A percentile compares a stretch with the other conserved stretches of the same genome.
These are phyloP conservation scores for Cytospora schulzeri DNA, from an alignment of 2,329 filamentous ascomycete species.

Conservation along the genomic window DNA sequence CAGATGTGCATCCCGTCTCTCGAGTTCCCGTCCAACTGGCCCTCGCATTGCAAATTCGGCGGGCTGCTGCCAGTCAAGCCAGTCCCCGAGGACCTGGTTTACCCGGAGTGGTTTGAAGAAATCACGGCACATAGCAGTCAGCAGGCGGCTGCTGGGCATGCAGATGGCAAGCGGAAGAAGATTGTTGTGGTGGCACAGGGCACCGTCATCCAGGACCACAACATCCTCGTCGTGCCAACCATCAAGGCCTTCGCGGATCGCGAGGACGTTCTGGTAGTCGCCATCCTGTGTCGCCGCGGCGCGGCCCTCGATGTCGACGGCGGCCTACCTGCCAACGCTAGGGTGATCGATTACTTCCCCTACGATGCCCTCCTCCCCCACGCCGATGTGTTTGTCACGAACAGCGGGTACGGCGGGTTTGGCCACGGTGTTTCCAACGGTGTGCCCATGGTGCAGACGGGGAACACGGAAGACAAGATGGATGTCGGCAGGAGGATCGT, in stretches of 20 bases:
- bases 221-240: conserved; percentile 48
- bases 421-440: conserved; percentile 47
- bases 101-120: conserved; percentile 50
- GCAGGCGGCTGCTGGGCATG: background rate
- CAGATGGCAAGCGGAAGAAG: conserved; percentile 35
- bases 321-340: conserved; percentile 44
- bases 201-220: conserved; percentile 44
- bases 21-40: conserved; percentile 19
- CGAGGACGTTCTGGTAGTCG: conserved; percentile 44
- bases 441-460: conserved; percentile 50
- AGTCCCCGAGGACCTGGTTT: conserved; percentile 34
- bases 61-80: conserved; percentile 37
- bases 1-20: conserved; percentile 22
- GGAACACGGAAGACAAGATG: conserved; percentile 44
- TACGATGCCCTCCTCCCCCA: conserved; percentile 50
- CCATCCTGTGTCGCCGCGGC: conserved; percentile 36
- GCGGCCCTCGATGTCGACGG: conserved; percentile 24
- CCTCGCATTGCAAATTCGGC: conserved; percentile 18
- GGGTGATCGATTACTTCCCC: conserved; percentile 50
- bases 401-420: conserved; percentile 52
- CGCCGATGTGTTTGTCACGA: conserved; percentile 49
- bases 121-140: conserved; percentile 38
- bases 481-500: conserved; percentile 46
- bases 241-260: conserved; percentile 45
- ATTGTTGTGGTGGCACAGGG: conserved; percentile 52